Conservation (phyloP, 1,284 basidiomycete species). For the Rugosomyces carneus region DNA sequence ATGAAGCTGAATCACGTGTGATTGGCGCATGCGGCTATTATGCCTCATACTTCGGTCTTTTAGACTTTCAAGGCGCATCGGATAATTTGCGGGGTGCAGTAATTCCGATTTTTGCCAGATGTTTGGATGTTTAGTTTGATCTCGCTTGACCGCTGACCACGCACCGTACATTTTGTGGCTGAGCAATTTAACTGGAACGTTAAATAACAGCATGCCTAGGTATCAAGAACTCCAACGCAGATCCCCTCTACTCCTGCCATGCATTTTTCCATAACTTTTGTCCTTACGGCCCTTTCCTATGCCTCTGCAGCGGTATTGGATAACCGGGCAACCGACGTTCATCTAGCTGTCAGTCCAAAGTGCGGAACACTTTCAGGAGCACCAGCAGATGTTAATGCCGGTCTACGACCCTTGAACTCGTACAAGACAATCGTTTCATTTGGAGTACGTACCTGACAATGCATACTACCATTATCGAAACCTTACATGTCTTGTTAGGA, state of each 20-base stretch:
- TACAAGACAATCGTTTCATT: conserved; percentile 42
- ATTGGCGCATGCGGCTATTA: neutral
- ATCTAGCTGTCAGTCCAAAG: conserved; percentile 35
- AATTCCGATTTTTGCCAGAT: conserved; percentile 10
- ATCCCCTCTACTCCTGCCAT: conserved; percentile 6
- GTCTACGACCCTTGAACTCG: conserved; percentile 26
- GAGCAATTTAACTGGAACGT: conserved; percentile 7
- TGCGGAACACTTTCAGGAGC: conserved; percentile 33
- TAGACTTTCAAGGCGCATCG: conserved; percentile 11
- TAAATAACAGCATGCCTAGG: conserved; percentile 2
- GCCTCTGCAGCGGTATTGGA: conserved; percentile 19
- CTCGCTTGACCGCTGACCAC: neutral
- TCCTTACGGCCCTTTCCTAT: conserved; percentile 16
- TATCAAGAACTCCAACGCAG: neutral
- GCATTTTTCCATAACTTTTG: conserved; percentile 13
- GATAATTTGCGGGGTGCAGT: conserved; percentile 17
- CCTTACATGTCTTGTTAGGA: conserved; percentile 20
- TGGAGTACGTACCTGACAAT: conserved; percentile 28
- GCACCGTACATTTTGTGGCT: neutral
- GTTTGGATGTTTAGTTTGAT: conserved; percentile 7
- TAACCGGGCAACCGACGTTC: conserved; percentile 22
- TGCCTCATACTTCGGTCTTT: neutral
- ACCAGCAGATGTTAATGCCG: conserved; percentile 39
- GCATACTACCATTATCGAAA: neutral
- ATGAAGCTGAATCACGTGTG: neutral